Percentiles rank a stretch among this genome's conserved stretches.
These are phyloP conservation scores for Gossypium stocksii DNA, from an alignment of 345 rosid genomes.

Conservation along the genomic window DNA sequence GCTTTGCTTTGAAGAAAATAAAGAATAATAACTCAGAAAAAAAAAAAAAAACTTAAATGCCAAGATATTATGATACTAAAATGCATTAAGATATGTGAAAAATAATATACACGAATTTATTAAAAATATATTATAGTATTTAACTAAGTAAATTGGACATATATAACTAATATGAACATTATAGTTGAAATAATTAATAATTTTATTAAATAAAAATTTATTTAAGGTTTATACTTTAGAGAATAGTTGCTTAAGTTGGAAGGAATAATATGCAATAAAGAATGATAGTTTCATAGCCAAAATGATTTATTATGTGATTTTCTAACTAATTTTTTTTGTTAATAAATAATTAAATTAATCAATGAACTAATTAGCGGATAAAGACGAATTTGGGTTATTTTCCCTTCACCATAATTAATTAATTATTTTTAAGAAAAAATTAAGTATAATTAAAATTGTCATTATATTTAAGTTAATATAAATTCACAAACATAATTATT, in stretches of 20 bases:
- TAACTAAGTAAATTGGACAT: background rate
- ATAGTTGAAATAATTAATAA: too few relatives aligned
- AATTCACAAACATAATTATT: too few relatives aligned
- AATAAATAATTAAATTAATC: too few relatives aligned
- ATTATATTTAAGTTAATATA: too few relatives aligned
- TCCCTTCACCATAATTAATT: too few relatives aligned
- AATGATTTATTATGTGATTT: background rate
- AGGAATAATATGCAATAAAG: background rate
- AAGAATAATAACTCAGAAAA: background rate
- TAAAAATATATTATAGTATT: background rate
- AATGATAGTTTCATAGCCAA: background rate
- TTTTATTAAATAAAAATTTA: too few relatives aligned
- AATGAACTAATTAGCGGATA: too few relatives aligned
- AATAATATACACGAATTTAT: too few relatives aligned
- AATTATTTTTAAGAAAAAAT: too few relatives aligned
- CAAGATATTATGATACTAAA: background rate
- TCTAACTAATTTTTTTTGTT: background rate
- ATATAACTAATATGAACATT: background rate
- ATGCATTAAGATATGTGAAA: too few relatives aligned
- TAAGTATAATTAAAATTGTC: too few relatives aligned
- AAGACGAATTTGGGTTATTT: too few relatives aligned
- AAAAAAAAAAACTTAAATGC: background rate
- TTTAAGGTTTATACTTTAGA: background rate
- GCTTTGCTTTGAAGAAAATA: slow-evolving; percentile 4
- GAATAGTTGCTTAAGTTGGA: slow-evolving; percentile 8